phyloP scores from a whole-genome alignment of 108 stramenopile species.

The Pseudonitzschia delicatissima region DNA sequence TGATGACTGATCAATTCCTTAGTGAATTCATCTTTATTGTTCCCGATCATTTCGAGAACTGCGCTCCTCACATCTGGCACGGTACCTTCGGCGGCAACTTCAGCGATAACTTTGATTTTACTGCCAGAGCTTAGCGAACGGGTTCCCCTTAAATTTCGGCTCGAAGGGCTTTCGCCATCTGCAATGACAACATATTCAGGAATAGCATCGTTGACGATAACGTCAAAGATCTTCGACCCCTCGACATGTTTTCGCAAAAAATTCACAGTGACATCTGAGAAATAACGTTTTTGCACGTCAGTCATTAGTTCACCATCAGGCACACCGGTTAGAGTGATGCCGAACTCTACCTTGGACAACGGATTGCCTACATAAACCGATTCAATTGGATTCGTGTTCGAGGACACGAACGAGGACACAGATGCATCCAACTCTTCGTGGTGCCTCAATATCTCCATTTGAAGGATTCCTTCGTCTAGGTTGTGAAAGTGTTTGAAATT shows the following conservation, averaged over 20 bases:
- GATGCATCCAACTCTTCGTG: not conserved
- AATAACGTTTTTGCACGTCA: slow-evolving; percentile 19
- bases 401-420: not conserved
- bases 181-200: not conserved
- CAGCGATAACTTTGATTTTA: slow-evolving; percentile 6
- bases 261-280: slow-evolving; percentile 1
- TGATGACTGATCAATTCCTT: slow-evolving; percentile 5
- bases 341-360: not conserved
- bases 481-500: slow-evolving; percentile 5
- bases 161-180: not conserved
- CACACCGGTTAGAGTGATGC: slow-evolving; percentile 12
- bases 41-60: slow-evolving; percentile 15
- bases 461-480: not conserved
- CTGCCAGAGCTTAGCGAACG: not conserved
- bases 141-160: too few relatives aligned
- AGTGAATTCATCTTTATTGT: slow-evolving; percentile 5
- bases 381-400: not conserved
- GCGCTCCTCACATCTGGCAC: not conserved
- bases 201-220: not conserved
- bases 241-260: slow-evolving; percentile 4
- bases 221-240: not conserved
- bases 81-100: slow-evolving; percentile 2
- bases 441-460: slow-evolving; percentile 6
- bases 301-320: slow-evolving; percentile 7
- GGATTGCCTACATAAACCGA: slow-evolving; percentile 1